Evolutionary conservation across 2,329 filamentous ascomycete genomes (phyloP).

Genomic region (Penicillium sp.): DNA sequence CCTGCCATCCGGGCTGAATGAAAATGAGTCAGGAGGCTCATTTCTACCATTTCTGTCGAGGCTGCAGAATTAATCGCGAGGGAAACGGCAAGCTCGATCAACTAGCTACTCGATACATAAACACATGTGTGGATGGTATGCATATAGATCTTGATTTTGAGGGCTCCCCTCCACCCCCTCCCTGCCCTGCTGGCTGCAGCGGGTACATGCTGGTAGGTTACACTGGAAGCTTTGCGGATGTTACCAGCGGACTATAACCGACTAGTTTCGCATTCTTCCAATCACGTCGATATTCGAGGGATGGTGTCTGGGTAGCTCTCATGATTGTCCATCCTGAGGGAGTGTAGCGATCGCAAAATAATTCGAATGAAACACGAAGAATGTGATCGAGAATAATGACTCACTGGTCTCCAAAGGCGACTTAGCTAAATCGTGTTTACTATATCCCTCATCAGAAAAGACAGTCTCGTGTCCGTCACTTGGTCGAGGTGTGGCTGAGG

Average conservation of each 20-base stretch:
- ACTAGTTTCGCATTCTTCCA: background rate
- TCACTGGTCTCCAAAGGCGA: background rate
- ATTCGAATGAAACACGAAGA: background rate
- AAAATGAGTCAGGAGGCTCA: conserved; percentile 14
- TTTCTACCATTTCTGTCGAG: background rate
- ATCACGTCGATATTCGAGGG: background rate
- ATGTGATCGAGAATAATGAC: background rate
- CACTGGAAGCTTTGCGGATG: conserved; percentile 1
- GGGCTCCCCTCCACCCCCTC: no score
- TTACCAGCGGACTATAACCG: conserved; percentile 2
- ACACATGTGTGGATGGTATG: background rate
- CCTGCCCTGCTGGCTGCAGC: conserved; percentile 1
- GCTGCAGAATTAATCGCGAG: background rate
- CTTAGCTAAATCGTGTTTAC: background rate
- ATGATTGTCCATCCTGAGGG: background rate
- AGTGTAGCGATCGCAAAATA: background rate
- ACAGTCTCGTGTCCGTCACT: background rate
- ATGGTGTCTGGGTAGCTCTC: background rate
- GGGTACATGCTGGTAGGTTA: background rate
- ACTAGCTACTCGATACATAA: background rate
- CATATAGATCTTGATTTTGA: conserved; percentile 3
- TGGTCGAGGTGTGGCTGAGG: background rate
- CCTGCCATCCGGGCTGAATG: background rate
- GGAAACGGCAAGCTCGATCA: background rate
- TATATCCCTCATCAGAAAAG: background rate